Evolutionary conservation across 2,329 filamentous ascomycete genomes (phyloP).

Genomic region (Leptographium galeiforme): DNA sequence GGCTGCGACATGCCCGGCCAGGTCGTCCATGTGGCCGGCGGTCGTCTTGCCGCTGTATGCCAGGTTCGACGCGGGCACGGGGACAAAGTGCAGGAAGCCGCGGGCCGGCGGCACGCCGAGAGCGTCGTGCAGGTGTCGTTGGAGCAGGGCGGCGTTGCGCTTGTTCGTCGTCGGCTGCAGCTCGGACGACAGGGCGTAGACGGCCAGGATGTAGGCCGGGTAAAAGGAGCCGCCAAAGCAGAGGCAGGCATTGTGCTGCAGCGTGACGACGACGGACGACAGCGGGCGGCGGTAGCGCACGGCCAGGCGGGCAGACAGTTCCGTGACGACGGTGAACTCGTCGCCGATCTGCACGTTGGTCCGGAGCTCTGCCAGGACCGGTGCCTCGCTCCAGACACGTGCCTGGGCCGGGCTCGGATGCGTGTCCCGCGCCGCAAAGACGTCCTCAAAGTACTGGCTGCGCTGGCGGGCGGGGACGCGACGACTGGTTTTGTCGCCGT

Average conservation of each 20-base stretch:
- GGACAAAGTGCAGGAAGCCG: slow-evolving; percentile 60
- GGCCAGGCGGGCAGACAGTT: slow-evolving; percentile 60
- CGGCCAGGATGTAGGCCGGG: slow-evolving; percentile 64
- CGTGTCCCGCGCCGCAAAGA: slow-evolving; percentile 21
- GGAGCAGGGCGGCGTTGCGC: slow-evolving; percentile 64
- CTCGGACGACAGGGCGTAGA: slow-evolving; percentile 56
- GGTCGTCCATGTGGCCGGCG: slow-evolving; percentile 50
- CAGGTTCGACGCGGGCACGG: slow-evolving; percentile 57
- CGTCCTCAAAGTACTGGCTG: slow-evolving; percentile 33
- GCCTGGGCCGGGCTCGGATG: slow-evolving; percentile 24
- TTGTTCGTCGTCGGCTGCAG: slow-evolving; percentile 66
- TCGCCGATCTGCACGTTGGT: slow-evolving; percentile 61
- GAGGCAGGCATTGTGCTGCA: slow-evolving; percentile 65
- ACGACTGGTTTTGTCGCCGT: too few relatives aligned
- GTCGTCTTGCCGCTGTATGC: slow-evolving; percentile 60
- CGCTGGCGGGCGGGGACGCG: slow-evolving; percentile 16
- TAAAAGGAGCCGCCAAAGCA: slow-evolving; percentile 63
- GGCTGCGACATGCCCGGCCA: slow-evolving; percentile 23
- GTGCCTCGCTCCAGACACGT: slow-evolving; percentile 37
- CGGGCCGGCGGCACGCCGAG: slow-evolving; percentile 52
- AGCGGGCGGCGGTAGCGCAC: slow-evolving; percentile 63
- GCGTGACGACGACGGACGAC: slow-evolving; percentile 57
- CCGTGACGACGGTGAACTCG: slow-evolving; percentile 60
- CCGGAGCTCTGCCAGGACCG: slow-evolving; percentile 50
- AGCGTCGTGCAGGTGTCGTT: slow-evolving; percentile 58